phyloP scores from a whole-genome alignment of 2,329 filamentous ascomycete species.

The Geosmithia flava region DNA sequence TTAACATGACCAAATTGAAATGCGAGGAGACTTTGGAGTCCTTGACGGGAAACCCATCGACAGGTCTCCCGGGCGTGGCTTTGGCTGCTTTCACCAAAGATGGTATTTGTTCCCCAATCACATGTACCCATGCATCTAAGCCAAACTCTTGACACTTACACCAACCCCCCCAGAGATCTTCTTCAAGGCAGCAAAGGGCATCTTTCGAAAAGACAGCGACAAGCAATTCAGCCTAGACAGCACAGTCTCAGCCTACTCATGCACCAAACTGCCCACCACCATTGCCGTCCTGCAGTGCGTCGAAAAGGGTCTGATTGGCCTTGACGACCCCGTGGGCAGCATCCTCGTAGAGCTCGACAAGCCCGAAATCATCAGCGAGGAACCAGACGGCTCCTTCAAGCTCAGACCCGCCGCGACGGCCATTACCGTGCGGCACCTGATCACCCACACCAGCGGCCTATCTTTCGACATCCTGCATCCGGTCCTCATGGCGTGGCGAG shows the following conservation, averaged over 20 bases:
- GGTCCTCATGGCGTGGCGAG: constrained; percentile 19
- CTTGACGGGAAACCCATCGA: too few relatives aligned
- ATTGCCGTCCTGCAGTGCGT: constrained; percentile 42
- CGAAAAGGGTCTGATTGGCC: constrained; percentile 32
- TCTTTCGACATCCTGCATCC: constrained; percentile 30
- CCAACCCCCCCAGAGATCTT: too few relatives aligned
- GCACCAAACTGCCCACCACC: constrained; percentile 32
- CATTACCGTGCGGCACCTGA: constrained; percentile 37
- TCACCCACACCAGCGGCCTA: constrained; percentile 37
- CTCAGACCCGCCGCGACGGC: constrained; percentile 12
- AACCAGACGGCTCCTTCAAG: constrained; percentile 19
- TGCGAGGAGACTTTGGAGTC: too few relatives aligned
- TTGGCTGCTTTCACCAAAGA: too few relatives aligned
- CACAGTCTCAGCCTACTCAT: constrained; percentile 22
- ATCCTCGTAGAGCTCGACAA: too few relatives aligned
- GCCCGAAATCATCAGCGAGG: constrained; percentile 21
- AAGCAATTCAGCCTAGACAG: constrained; percentile 11
- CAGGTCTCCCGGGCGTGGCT: too few relatives aligned
- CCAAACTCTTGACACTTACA: too few relatives aligned
- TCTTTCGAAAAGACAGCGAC: too few relatives aligned
- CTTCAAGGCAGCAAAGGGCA: too few relatives aligned
- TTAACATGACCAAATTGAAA: background rate
- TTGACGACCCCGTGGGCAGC: constrained; percentile 14
- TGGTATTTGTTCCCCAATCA: too few relatives aligned
- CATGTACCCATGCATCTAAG: too few relatives aligned